phyloP scores from a whole-genome alignment of 2,329 filamentous ascomycete species.

The Neophaeococcomyces mojaviensis region DNA sequence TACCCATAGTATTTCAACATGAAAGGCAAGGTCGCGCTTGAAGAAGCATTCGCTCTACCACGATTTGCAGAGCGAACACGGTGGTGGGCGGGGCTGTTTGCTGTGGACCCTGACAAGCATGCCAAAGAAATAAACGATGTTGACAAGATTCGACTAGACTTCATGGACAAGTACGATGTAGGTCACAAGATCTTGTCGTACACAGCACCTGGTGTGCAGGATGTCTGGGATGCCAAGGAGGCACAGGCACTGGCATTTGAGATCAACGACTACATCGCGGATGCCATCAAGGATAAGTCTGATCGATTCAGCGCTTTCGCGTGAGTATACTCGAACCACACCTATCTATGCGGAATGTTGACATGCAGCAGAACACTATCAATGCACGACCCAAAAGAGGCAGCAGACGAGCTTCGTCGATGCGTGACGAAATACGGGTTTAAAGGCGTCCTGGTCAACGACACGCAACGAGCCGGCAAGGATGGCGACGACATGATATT shows the following conservation, averaged over 20 bases:
- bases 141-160: constrained; percentile 14
- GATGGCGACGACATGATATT: constrained; percentile 57
- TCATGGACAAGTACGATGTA: constrained; percentile 24
- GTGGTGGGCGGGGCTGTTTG: constrained; percentile 57
- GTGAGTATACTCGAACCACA: constrained; percentile 5
- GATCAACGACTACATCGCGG: constrained; percentile 26
- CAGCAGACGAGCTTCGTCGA: constrained; percentile 33
- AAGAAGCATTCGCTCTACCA: constrained; percentile 27
- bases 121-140: constrained; percentile 44
- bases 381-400: constrained; percentile 36
- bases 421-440: constrained; percentile 53
- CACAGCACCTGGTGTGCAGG: constrained; percentile 26
- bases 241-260: constrained; percentile 23
- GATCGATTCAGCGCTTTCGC: constrained; percentile 38
- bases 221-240: constrained; percentile 22
- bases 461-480: constrained; percentile 50
- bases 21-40: constrained; percentile 11
- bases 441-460: constrained; percentile 55
- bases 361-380: constrained; percentile 28
- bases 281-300: constrained; percentile 24
- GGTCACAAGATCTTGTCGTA: constrained; percentile 25
- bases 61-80: constrained; percentile 51
- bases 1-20: no score
- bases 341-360: constrained; percentile 10
- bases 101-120: constrained; percentile 52